phyloP scores from a whole-genome alignment of 768 basidiomycete genomes.

The Panus rudis region DNA sequence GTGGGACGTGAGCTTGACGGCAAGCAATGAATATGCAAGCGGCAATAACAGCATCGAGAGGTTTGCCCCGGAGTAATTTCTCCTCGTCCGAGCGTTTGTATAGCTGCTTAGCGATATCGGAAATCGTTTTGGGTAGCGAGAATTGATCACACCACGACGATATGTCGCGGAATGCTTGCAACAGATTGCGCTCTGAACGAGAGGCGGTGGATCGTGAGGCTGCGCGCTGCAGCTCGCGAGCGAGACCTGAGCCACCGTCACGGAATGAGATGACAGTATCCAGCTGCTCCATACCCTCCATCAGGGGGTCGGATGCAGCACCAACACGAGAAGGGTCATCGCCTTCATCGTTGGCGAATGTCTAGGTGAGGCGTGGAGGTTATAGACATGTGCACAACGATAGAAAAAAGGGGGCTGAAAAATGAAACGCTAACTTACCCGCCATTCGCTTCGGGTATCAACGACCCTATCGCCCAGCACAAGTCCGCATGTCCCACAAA shows the following conservation, averaged over 20 bases:
- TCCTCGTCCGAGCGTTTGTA: constrained; percentile 98
- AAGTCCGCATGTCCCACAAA: constrained; percentile 88
- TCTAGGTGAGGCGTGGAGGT: constrained; percentile 44
- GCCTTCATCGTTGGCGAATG: constrained; percentile 98
- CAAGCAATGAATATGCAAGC: constrained; percentile 98
- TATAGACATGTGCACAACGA: constrained; percentile 14
- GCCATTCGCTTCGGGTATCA: constrained; percentile 97
- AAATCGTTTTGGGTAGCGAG: constrained; percentile 87
- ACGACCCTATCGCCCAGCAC: constrained; percentile 95
- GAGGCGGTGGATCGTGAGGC: constrained; percentile 74
- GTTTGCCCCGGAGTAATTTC: constrained; percentile 85
- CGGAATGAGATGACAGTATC: constrained; percentile 94
- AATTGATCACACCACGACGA: constrained; percentile 94
- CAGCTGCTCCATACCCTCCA: constrained; percentile 93
- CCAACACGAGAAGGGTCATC: constrained; percentile 99
- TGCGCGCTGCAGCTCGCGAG: constrained; percentile 88
- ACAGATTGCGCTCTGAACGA: constrained; percentile 78
- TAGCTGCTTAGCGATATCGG: constrained; percentile 93
- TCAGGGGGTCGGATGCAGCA: constrained; percentile 85
- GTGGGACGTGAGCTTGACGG: constrained; percentile 88
- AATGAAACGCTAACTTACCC: constrained; percentile 48
- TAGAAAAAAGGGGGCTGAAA: constrained; percentile 9
- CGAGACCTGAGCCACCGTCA: constrained; percentile 90
- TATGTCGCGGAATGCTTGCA: constrained; percentile 87
- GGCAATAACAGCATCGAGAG: constrained; percentile 88